Conservation (phyloP, 2,329 filamentous ascomycete species). For the Colletotrichum sp. region DNA sequence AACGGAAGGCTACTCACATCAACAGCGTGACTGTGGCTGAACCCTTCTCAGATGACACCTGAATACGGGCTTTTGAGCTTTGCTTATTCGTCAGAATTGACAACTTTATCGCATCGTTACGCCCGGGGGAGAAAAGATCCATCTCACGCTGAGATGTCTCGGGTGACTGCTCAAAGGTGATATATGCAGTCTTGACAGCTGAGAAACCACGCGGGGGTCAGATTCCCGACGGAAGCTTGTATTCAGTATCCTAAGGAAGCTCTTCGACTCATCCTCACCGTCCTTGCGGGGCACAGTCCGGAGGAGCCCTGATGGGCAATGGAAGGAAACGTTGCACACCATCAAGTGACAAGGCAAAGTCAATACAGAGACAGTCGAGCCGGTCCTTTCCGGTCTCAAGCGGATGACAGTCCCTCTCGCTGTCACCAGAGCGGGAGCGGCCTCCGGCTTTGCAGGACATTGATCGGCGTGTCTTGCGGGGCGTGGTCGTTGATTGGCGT, state of each 20-base stretch:
- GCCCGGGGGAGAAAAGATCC: neutral
- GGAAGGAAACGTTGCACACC: neutral
- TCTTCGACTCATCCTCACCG: neutral
- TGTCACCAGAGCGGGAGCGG: neutral
- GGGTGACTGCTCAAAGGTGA: neutral
- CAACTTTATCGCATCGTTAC: neutral
- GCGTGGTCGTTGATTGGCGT: neutral
- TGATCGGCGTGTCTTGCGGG: neutral
- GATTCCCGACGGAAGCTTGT: neutral
- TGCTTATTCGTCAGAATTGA: neutral
- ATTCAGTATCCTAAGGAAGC: neutral
- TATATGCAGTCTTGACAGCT: conserved; percentile 1
- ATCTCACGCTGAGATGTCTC: neutral
- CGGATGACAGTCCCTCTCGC: neutral
- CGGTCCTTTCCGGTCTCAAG: neutral
- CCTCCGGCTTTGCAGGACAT: neutral
- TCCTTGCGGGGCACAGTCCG: neutral
- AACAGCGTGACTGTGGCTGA: neutral
- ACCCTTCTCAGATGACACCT: neutral
- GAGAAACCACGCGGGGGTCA: neutral
- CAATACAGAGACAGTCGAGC: neutral
- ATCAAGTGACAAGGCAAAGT: neutral
- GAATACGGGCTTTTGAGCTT: neutral
- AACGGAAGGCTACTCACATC: neutral
- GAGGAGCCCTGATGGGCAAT: neutral